Base-by-base conservation (phyloP, 129 eudicot genomes). In the Flaveria trinervia region DNA sequence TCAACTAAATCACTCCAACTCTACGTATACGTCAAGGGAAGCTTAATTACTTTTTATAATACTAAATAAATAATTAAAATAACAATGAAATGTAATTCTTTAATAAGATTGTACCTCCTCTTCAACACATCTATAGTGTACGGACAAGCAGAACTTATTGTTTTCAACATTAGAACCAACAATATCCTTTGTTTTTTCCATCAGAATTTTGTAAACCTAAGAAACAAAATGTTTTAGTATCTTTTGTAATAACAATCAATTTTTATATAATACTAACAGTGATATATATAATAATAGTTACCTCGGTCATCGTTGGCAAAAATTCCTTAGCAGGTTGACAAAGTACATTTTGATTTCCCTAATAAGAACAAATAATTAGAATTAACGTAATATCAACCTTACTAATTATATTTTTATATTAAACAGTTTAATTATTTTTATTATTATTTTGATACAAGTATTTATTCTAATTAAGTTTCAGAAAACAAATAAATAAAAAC, bases 281-380 rank as follows among this genome's bases (percentile, higher is more conserved):
- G 15, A 62, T 62, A 28, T 7, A 28, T 14, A 16, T 7, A 5
- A 62, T 62, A 62, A 30, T 70, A 60, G 2, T 54, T 79, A 91
- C 97, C 96, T 89, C 88, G 45, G 86, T 78, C 86, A 94, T 91
- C 77, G 86, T 86, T 33, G 97, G 97, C 68, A 94, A 79, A 82
- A 89, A 94, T 36, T 89, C 90, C 75, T 67, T 87, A 18, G 98
- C 97, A 2, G 98, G 97, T 76, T 94, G 98, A 79, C 89, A 94
- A 33, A 89, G 88, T 18, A 94, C 85, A 15, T 87, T 77, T 72
- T 83, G 85, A 70, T 87, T 87, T n/a, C 88, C 93, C 89, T 90
- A 77, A 69, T 51, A 28, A 68, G 11, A 23, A 44, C 3, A 20
- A 23, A 16, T 9, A 10, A 30, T 56, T 62, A 28, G 15, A 14